phyloP scores from a whole-genome alignment of 208 protist genomes.

The Acanthamoeba sp. region DNA sequence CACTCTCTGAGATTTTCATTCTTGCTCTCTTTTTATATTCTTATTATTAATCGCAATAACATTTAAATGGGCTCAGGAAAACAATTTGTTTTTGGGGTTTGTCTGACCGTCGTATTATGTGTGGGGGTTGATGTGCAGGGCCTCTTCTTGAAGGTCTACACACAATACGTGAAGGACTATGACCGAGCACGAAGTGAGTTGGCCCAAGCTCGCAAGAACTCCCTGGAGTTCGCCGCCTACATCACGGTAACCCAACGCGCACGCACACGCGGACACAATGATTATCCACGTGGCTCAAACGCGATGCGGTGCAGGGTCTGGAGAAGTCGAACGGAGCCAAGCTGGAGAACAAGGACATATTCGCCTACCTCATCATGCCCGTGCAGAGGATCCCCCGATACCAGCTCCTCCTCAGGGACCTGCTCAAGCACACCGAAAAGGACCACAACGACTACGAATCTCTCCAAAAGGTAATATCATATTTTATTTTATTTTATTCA shows the following conservation, averaged over 20 bases:
- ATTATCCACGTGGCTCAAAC: too few species aligned
- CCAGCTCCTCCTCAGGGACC: conserved; percentile 32
- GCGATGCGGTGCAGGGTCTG: neutral
- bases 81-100: too few species aligned
- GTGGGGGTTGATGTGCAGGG: neutral
- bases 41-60: neutral
- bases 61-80: too few species aligned
- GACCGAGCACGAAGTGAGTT: conserved; percentile 54
- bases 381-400: conserved; percentile 42
- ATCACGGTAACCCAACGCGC: neutral
- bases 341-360: neutral
- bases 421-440: conserved; percentile 68
- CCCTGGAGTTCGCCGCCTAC: neutral
- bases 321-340: neutral
- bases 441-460: conserved; percentile 57
- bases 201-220: neutral
- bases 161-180: conserved; percentile 72
- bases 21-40: neutral
- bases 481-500: neutral
- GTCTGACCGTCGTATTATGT: neutral
- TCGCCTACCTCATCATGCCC: conserved; percentile 36
- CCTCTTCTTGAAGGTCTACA: conserved; percentile 65
- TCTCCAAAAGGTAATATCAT: neutral
- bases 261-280: too few species aligned
- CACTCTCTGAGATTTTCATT: neutral